Conservation (phyloP, 129 eudicot species). For the Helichrysum umbraculigerum region DNA sequence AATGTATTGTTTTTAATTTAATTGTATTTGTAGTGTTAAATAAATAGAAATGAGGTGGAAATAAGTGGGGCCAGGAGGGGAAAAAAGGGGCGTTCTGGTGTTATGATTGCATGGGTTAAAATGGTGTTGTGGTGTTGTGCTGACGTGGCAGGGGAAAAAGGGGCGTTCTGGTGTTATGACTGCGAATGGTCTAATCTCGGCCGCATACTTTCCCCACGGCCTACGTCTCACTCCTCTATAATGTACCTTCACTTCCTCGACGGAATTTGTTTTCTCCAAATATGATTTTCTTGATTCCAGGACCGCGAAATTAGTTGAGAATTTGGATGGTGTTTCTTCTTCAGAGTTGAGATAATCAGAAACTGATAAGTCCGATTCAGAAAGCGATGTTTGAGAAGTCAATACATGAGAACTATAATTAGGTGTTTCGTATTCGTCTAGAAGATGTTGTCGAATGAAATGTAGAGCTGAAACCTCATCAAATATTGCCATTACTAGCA, state of each 20-base stretch:
- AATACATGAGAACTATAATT: not conserved
- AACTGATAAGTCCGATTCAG: not conserved
- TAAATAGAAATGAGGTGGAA: no score
- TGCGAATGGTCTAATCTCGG: no score
- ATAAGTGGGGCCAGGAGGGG: no score
- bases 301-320: not conserved
- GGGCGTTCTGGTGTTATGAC: no score
- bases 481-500: not conserved
- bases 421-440: not conserved
- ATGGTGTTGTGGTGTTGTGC: no score
- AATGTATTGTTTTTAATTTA: no score
- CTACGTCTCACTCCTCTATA: not conserved
- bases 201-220: not conserved
- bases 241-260: not conserved
- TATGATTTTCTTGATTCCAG: not conserved
- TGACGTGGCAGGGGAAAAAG: no score
- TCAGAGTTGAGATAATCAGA: not conserved
- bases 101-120: no score
- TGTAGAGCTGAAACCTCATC: not conserved
- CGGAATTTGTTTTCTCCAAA: not conserved
- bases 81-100: no score
- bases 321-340: not conserved
- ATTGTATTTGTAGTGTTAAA: no score
- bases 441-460: not conserved
- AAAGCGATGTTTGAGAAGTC: not conserved